Evolutionary conservation across 2,329 filamentous ascomycete genomes (phyloP).

Genomic region (Ilyonectria destructans): DNA sequence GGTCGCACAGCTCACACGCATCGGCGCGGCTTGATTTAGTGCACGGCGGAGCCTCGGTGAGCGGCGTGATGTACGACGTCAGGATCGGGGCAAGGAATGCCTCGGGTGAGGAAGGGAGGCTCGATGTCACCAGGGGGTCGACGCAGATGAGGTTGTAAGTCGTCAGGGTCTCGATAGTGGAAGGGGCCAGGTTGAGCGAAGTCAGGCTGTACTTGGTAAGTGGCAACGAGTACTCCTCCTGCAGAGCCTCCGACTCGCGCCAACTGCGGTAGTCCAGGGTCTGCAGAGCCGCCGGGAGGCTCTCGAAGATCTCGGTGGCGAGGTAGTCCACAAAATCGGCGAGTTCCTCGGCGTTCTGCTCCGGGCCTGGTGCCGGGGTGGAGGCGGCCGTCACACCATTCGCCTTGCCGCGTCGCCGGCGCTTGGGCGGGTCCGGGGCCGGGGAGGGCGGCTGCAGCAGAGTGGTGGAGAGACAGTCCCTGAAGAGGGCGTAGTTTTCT

Average conservation of each 20-base stretch:
- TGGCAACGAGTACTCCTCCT: conserved; percentile 71
- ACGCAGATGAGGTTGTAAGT: conserved; percentile 76
- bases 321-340: conserved; percentile 89
- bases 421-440: conserved; percentile 60
- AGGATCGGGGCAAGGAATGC: conserved; percentile 77
- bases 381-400: conserved; percentile 30
- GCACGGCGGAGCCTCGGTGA: conserved; percentile 75
- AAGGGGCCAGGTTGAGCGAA: conserved; percentile 67
- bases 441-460: conserved; percentile 75
- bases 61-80: conserved; percentile 72
- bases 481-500: conserved; percentile 72
- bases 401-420: conserved; percentile 56
- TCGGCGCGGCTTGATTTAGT: conserved; percentile 70
- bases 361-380: conserved; percentile 36
- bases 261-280: conserved; percentile 73
- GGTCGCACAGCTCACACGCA: conserved; percentile 83
- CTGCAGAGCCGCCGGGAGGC: conserved; percentile 74
- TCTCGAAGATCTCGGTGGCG: conserved; percentile 77
- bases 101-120: conserved; percentile 58
- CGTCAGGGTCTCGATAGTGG: conserved; percentile 76
- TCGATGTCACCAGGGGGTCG: conserved; percentile 52
- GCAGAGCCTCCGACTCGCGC: conserved; percentile 60
- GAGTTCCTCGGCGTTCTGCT: conserved; percentile 74
- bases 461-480: conserved; percentile 81
- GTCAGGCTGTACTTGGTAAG: conserved; percentile 69